Conservation (phyloP, 1,284 basidiomycete genomes). For the Leccinum fallax region DNA sequence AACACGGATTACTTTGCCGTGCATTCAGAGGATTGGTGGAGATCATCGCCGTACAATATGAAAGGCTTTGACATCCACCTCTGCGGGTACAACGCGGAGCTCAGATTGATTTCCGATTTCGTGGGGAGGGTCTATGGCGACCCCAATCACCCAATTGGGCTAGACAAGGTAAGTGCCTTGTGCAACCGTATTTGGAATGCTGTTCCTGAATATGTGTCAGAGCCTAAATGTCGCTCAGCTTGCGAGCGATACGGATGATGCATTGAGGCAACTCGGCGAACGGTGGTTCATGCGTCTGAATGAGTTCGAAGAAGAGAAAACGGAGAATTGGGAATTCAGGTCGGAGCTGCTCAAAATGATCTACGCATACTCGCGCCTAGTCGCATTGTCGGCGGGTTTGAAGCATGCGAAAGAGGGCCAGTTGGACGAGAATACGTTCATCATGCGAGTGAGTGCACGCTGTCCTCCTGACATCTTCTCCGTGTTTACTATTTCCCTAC, state of each 20-base stretch:
- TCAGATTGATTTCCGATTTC: slow-evolving; percentile 66
- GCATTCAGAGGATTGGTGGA: slow-evolving; percentile 77
- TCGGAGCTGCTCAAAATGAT: slow-evolving; percentile 64
- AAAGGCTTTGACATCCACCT: slow-evolving; percentile 75
- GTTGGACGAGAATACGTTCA: slow-evolving; percentile 62
- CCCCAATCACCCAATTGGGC: slow-evolving; percentile 68
- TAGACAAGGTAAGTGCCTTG: slow-evolving; percentile 59
- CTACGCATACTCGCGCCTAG: slow-evolving; percentile 68
- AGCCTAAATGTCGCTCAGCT: slow-evolving; percentile 61
- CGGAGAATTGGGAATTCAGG: slow-evolving; percentile 57
- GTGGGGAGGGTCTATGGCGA: slow-evolving; percentile 67
- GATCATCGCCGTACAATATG: slow-evolving; percentile 65
- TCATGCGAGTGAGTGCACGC: slow-evolving; percentile 57
- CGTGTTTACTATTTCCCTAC: neutral
- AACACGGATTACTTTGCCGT: slow-evolving; percentile 75
- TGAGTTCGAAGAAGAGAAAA: slow-evolving; percentile 51
- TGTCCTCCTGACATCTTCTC: neutral
- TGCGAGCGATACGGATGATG: slow-evolving; percentile 69
- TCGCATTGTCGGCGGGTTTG: slow-evolving; percentile 74
- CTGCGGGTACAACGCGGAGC: slow-evolving; percentile 71
- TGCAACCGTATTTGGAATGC: neutral
- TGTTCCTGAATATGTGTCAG: slow-evolving; percentile 29
- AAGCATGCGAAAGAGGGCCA: slow-evolving; percentile 69
- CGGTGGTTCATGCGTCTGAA: slow-evolving; percentile 59
- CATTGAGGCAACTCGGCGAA: slow-evolving; percentile 51